Base-by-base conservation (phyloP, 2,329 filamentous ascomycete genomes). In the Xylariaceae sp. region DNA sequence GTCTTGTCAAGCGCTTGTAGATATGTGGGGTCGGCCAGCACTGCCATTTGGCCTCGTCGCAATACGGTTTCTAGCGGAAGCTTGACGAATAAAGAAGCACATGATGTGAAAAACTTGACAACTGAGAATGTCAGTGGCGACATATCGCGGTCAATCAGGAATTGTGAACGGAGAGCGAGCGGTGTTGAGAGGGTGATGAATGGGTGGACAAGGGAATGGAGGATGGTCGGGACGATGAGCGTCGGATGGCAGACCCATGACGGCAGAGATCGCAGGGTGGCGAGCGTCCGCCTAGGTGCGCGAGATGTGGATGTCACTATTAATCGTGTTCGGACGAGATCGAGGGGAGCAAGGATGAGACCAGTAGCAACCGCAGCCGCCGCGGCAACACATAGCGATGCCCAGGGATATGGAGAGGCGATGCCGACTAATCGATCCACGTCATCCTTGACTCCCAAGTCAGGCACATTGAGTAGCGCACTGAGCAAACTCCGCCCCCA, bases 401-500 rank as follows among this genome's bases (percentile, higher is more conserved):
- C 84, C 75, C 90, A 82, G 0, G 92, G 92, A 57, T 89, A 90
- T 1, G 91, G 86, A 9, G 88, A 90, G 12, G 89, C 88, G 56
- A 84, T 78, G 57, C 83, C 81, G 52, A 84, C 76, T 54, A 92
- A 76, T 18, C 92, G 85, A 66, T 95, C 91, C 43, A 90, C 79
- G 47, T 90, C 85, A 53, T 88, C 87, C 61, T 82, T 84, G 51
- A 90, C 75, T 8, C 87, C 88, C 30, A 90, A 76, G 65, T 97
- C 92, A 1, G 92, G 92, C 13, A 97, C 81, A 58, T 95, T 95
- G 62, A 97, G 80, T 5, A 97, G 78, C 1, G 94, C 92, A 42
- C 90, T 90, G n/a, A 97, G 78, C 49, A 96, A 80, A 65, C 90
- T 94, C 64, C 91, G 83, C 9, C 92, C 88, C 85, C 95, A 99